These are phyloP conservation scores for Tetrapisispora taiwanensis DNA, from an alignment of 805 yeast genomes.

Conservation along the genomic window DNA sequence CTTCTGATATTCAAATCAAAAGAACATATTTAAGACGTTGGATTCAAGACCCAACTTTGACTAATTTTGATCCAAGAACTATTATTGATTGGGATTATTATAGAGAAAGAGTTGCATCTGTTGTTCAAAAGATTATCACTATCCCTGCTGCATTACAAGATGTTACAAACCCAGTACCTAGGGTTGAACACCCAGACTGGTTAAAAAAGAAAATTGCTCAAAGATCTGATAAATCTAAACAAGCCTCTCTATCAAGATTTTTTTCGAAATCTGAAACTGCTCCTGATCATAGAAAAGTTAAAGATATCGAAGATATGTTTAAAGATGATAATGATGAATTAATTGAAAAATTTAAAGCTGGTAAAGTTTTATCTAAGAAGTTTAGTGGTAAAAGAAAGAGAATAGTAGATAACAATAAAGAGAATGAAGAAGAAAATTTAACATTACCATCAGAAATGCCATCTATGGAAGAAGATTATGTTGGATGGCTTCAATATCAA, in stretches of 20 bases:
- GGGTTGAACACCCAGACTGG: slow-evolving; percentile 95
- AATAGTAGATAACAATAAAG: slow-evolving; percentile 18
- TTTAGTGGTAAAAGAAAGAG: slow-evolving; percentile 25
- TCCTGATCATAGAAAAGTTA: slow-evolving; percentile 32
- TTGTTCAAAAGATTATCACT: slow-evolving; percentile 86
- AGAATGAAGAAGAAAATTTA: slow-evolving; percentile 35
- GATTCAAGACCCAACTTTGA: slow-evolving; percentile 70
- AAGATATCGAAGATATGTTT: slow-evolving; percentile 73
- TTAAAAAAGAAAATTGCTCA: slow-evolving; percentile 50
- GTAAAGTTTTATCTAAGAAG: slow-evolving; percentile 31
- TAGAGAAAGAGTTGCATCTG: slow-evolving; percentile 81
- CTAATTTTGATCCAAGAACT: slow-evolving; percentile 75
- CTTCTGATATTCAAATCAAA: slow-evolving; percentile 66
- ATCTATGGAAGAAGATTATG: slow-evolving; percentile 55
- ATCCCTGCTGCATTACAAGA: slow-evolving; percentile 95
- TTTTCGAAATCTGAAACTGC: slow-evolving; percentile 39
- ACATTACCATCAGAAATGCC: slow-evolving; percentile 42
- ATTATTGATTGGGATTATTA: slow-evolving; percentile 93
- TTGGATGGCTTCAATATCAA: slow-evolving; percentile 59
- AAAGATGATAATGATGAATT: slow-evolving; percentile 14
- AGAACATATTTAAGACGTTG: slow-evolving; percentile 71
- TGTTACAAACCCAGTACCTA: slow-evolving; percentile 83
- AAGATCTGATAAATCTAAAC: slow-evolving; percentile 61
- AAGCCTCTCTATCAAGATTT: slow-evolving; percentile 51
- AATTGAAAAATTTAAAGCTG: slow-evolving; percentile 20